A percentile compares a stretch with the other conserved stretches of the same genome.
Conservation (phyloP, 371 early-diverging fungal genomes). For the Mucor circinelloides region DNA sequence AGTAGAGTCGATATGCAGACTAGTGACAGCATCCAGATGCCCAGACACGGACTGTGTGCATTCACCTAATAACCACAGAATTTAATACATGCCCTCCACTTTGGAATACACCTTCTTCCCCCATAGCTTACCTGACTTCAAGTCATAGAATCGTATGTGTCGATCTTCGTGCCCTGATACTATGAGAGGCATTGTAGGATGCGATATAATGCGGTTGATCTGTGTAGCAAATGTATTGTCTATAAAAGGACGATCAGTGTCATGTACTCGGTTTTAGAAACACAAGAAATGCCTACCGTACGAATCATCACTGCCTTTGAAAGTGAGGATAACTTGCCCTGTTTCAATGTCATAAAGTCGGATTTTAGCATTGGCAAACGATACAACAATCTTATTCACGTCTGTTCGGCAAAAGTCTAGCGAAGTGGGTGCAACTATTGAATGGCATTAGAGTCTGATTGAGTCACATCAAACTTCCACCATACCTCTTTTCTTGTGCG, state of each 20-base stretch:
- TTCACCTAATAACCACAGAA: slow-evolving; percentile 42
- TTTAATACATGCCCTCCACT: background rate
- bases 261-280: background rate
- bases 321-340: slow-evolving; percentile 57
- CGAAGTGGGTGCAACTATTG: slow-evolving; percentile 62
- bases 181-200: slow-evolving; percentile 75
- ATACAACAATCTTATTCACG: slow-evolving; percentile 63
- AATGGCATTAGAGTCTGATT: background rate
- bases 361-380: slow-evolving; percentile 69
- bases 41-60: slow-evolving; percentile 68
- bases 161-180: slow-evolving; percentile 84
- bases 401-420: slow-evolving; percentile 70
- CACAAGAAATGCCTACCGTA: slow-evolving; percentile 54
- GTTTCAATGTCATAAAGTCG: slow-evolving; percentile 81
- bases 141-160: slow-evolving; percentile 77
- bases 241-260: slow-evolving; percentile 12
- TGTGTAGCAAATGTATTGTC: slow-evolving; percentile 72
- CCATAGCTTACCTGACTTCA: slow-evolving; percentile 68
- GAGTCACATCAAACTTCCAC: background rate
- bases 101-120: background rate
- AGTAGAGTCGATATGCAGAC: slow-evolving; percentile 70
- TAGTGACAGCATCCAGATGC: slow-evolving; percentile 71
- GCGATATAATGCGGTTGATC: slow-evolving; percentile 76
- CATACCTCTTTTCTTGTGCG: slow-evolving; percentile 13
- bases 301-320: slow-evolving; percentile 59